Evolutionary conservation across 2,329 filamentous ascomycete species (phyloP).

Genomic region (Penicillium vulpinum): DNA sequence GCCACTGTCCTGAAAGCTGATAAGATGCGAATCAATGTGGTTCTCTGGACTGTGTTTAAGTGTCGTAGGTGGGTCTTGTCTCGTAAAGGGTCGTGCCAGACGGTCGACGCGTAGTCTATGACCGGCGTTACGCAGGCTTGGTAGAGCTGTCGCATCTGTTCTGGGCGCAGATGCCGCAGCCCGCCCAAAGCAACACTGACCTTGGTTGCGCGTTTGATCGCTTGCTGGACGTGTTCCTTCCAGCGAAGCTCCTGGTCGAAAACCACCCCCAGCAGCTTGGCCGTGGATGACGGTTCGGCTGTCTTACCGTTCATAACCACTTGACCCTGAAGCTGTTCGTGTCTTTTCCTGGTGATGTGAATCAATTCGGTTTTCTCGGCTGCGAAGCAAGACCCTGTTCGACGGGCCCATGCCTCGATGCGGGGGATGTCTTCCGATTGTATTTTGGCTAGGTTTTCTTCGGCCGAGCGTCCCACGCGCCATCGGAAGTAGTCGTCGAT

Average conservation of each 20-base stretch:
- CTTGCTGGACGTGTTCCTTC: conserved; percentile 19
- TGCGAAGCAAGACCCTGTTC: conserved; percentile 29
- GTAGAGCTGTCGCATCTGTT: conserved; percentile 29
- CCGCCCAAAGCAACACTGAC: conserved; percentile 17
- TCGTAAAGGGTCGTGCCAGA: conserved; percentile 23
- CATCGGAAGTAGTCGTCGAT: conserved; percentile 31
- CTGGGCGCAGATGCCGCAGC: conserved; percentile 23
- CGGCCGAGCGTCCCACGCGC: conserved; percentile 18
- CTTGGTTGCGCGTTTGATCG: conserved; percentile 22
- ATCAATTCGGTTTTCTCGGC: conserved; percentile 34
- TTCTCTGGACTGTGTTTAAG: neutral
- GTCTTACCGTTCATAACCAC: conserved; percentile 17
- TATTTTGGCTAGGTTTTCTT: conserved; percentile 25
- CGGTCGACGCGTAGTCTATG: conserved; percentile 27
- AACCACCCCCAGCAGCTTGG: conserved; percentile 29
- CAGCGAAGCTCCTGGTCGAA: conserved; percentile 19
- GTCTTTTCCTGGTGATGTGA: conserved; percentile 28
- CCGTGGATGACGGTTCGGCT: conserved; percentile 17
- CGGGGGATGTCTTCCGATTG: conserved; percentile 27
- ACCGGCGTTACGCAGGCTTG: conserved; percentile 24
- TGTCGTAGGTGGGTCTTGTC: conserved; percentile 4
- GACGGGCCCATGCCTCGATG: conserved; percentile 27
- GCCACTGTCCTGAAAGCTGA: conserved; percentile 6
- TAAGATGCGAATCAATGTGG: neutral
- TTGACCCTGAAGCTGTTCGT: conserved; percentile 15